A percentile compares a stretch with the other conserved stretches of the same genome.
Evolutionary conservation across 2,329 filamentous ascomycete genomes (phyloP).

Genomic region (Phaeosphaeriaceae sp.): DNA sequence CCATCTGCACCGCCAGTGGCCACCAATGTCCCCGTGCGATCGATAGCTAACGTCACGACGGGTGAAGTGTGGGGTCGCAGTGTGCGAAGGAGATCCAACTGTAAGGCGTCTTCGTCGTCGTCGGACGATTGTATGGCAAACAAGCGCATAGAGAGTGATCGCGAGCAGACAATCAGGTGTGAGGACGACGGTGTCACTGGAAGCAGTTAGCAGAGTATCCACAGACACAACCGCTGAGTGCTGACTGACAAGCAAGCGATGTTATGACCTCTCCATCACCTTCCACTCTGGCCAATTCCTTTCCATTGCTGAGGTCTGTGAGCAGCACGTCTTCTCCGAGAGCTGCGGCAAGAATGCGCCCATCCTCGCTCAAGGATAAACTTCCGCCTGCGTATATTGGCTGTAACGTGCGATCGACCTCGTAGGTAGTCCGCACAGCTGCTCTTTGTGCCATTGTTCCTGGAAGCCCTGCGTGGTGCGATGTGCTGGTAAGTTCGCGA

Average conservation of each 20-base stretch:
- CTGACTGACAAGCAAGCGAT: constrained; percentile 66
- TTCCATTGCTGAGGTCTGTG: constrained; percentile 82
- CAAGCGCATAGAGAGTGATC: constrained; percentile 95
- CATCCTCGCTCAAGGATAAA: constrained; percentile 80
- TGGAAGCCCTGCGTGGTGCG: background rate
- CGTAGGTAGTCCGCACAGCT: constrained; percentile 83
- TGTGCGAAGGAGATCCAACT: constrained; percentile 73
- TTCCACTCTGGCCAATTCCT: constrained; percentile 84
- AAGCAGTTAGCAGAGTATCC: background rate
- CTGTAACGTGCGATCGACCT: constrained; percentile 80
- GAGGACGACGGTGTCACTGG: constrained; percentile 85
- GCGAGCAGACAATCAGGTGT: constrained; percentile 88
- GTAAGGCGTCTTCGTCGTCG: constrained; percentile 64
- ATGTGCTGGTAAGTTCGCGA: constrained; percentile 8
- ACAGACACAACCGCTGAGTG: background rate
- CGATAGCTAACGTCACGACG: constrained; percentile 83
- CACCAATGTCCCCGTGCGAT: constrained; percentile 85
- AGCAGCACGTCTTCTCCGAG: constrained; percentile 92
- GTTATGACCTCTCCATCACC: constrained; percentile 79
- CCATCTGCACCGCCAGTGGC: constrained; percentile 95
- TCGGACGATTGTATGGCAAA: constrained; percentile 72
- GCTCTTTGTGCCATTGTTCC: constrained; percentile 61
- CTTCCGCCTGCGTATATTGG: constrained; percentile 94
- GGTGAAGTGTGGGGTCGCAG: constrained; percentile 91
- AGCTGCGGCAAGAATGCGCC: constrained; percentile 83